Percentiles rank a stretch among this genome's conserved stretches.
Conservation (phyloP, 1,139 yeast genomes). For the Candida pseudoviswanathii region DNA sequence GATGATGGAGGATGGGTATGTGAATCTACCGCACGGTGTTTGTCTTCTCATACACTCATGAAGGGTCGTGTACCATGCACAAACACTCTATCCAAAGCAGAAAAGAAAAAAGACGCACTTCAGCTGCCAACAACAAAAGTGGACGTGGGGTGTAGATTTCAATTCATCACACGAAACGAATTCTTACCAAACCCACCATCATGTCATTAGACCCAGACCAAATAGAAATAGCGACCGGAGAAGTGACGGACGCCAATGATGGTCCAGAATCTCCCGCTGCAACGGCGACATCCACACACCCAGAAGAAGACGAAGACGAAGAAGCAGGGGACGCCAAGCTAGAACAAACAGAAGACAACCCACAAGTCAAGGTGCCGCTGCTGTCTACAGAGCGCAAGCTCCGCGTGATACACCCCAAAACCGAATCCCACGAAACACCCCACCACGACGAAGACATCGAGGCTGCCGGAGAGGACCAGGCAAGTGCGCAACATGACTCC, state of each 20-base stretch:
- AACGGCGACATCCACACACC: background rate
- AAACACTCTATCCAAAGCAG: slow-evolving; percentile 1
- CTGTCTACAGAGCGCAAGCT: background rate
- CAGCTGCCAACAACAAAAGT: background rate
- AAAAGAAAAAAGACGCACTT: background rate
- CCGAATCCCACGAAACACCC: background rate
- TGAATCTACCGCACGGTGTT: no score
- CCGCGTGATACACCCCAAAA: background rate
- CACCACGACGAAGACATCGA: background rate
- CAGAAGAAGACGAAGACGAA: background rate
- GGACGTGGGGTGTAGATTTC: background rate
- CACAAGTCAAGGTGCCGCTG: no score
- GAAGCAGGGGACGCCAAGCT: background rate
- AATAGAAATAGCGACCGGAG: background rate
- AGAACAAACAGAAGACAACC: background rate
- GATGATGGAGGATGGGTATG: no score
- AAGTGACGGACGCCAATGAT: background rate
- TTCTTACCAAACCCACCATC: background rate
- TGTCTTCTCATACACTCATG: no score
- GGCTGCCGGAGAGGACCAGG: background rate
- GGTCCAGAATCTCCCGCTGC: no score
- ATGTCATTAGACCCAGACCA: background rate
- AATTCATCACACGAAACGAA: background rate
- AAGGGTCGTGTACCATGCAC: slow-evolving; percentile 1
- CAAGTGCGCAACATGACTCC: background rate